A percentile compares a stretch with the other conserved stretches of the same genome.
phyloP scores from a whole-genome alignment of 148 eudicot genomes.

The Simmondsia chinensis region DNA sequence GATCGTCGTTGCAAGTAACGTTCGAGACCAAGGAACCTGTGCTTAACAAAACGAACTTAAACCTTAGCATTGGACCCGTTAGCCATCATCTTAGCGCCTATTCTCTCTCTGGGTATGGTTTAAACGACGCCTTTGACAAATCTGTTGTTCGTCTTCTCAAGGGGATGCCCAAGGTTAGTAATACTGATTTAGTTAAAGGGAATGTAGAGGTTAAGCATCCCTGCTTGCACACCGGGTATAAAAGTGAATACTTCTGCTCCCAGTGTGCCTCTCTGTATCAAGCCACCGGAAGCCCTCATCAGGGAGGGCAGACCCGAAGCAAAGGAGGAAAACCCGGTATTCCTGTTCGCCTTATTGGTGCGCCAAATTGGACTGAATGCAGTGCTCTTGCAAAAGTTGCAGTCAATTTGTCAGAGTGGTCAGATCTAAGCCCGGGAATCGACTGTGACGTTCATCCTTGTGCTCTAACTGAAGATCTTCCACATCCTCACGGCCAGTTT shows the following conservation, averaged over 20 bases:
- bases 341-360: constrained; percentile 34
- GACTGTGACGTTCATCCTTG: constrained; percentile 22
- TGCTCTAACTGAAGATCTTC: not conserved
- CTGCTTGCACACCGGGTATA: constrained; percentile 45
- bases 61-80: constrained; percentile 37
- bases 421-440: constrained; percentile 15
- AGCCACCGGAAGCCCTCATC: not conserved
- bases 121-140: constrained; percentile 74
- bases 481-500: constrained; percentile 27
- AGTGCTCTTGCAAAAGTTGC: constrained; percentile 50
- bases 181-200: constrained; percentile 41
- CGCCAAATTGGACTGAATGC: constrained; percentile 63
- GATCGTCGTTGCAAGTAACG: constrained; percentile 81
- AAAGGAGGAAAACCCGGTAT: constrained; percentile 17
- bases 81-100: constrained; percentile 48
- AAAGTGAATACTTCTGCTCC: constrained; percentile 48
- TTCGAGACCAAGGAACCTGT: constrained; percentile 22
- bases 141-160: too few relatives aligned
- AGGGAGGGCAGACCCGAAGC: constrained; percentile 8
- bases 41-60: constrained; percentile 25
- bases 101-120: constrained; percentile 67
- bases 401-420: constrained; percentile 45
- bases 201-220: constrained; percentile 56
- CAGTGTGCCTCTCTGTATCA: constrained; percentile 22
- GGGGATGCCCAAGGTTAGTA: too few relatives aligned